These are phyloP conservation scores for Magnaporthiopsis incrustans DNA, from an alignment of 2,329 filamentous ascomycete genomes.

Conservation along the genomic window DNA sequence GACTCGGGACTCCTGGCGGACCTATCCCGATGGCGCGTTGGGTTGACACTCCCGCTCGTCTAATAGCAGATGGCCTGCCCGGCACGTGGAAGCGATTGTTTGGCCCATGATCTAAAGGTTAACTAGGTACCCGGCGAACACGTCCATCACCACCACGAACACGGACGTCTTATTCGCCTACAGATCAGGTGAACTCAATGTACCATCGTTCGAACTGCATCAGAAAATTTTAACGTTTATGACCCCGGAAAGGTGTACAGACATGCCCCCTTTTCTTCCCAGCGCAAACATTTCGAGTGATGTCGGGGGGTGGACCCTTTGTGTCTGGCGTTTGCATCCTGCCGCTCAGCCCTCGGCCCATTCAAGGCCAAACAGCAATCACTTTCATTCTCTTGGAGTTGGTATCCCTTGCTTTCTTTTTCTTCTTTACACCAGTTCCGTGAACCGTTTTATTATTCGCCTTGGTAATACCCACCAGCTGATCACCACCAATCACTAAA, in stretches of 20 bases:
- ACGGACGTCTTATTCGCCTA: too few relatives aligned
- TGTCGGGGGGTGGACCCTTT: not conserved
- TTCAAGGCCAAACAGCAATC: too few relatives aligned
- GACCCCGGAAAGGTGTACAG: not conserved
- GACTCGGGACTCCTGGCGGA: not conserved
- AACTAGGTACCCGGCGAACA: too few relatives aligned
- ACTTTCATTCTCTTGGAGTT: conserved; percentile 5
- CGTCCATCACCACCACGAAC: too few relatives aligned
- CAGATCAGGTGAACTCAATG: too few relatives aligned
- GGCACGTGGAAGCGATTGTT: not conserved
- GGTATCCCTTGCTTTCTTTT: not conserved
- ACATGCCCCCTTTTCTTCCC: not conserved
- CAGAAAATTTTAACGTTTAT: too few relatives aligned
- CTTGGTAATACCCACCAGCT: not conserved
- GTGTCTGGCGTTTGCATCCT: not conserved
- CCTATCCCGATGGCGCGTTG: not conserved
- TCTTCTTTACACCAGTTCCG: not conserved
- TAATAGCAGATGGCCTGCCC: not conserved
- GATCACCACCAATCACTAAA: too few relatives aligned
- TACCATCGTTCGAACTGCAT: too few relatives aligned
- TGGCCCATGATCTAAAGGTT: not conserved
- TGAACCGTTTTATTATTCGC: not conserved
- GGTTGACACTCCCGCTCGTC: not conserved
- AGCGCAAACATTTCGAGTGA: not conserved
- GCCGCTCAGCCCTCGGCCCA: not conserved